Percentiles rank a stretch among this genome's conserved stretches.
phyloP scores from a whole-genome alignment of 306 rosid species.

The Quercus ilex region DNA sequence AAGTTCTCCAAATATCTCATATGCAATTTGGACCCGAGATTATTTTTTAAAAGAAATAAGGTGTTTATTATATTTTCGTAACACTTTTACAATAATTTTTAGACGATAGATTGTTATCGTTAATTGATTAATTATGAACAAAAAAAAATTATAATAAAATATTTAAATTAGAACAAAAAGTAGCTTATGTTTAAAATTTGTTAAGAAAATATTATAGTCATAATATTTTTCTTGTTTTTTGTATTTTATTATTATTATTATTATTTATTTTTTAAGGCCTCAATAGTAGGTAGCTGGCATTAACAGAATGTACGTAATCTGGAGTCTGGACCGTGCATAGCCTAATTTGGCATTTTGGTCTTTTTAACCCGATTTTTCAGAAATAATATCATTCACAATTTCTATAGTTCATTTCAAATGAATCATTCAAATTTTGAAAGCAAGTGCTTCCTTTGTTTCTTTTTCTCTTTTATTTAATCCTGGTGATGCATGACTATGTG shows the following conservation, averaged over 20 bases:
- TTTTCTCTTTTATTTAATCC: too few relatives aligned
- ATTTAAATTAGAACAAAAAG: too few relatives aligned
- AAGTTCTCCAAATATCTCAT: constrained; percentile 19
- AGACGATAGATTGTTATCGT: too few relatives aligned
- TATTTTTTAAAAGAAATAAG: background rate
- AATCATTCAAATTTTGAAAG: too few relatives aligned
- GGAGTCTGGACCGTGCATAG: background rate
- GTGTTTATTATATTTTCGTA: background rate
- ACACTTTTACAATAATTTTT: too few relatives aligned
- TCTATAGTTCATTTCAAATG: too few relatives aligned
- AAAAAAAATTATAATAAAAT: too few relatives aligned
- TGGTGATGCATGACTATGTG: too few relatives aligned
- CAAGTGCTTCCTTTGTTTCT: too few relatives aligned
- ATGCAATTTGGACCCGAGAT: constrained; percentile 11
- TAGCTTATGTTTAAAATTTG: accelerated
- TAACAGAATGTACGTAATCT: background rate
- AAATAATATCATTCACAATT: too few relatives aligned
- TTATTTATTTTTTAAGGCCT: background rate
- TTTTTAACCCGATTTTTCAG: background rate
- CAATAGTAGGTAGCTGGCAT: background rate
- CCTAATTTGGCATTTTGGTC: background rate
- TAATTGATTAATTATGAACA: too few relatives aligned
- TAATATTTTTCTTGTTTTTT: background rate
- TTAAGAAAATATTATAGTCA: accelerated
- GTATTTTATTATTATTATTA: background rate